Evolutionary conservation across 805 yeast genomes (phyloP).

Genomic region (Ogataea dorogensis): DNA sequence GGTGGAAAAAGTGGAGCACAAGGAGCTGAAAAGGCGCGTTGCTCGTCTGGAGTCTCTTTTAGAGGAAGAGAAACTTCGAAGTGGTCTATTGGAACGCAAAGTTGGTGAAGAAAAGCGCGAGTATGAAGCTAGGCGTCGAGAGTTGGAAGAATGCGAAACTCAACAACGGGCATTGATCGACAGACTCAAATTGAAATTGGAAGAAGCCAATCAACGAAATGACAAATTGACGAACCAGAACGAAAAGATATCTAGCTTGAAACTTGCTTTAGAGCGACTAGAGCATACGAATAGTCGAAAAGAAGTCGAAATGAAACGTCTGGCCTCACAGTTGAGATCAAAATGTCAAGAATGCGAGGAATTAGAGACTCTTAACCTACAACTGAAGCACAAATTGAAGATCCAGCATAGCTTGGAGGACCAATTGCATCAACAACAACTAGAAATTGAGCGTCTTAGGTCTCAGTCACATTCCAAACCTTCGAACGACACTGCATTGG

Average conservation of each 20-base stretch:
- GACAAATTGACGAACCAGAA: conserved; percentile 1
- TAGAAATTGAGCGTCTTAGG: not conserved
- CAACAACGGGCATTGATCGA: conserved; percentile 3
- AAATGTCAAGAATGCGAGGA: conserved; percentile 1
- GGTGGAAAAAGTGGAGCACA: conserved; percentile 11
- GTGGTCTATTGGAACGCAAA: conserved; percentile 7
- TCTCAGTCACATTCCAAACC: not conserved
- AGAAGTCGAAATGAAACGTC: not conserved
- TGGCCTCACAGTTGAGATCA: conserved; percentile 1
- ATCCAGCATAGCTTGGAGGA: not conserved
- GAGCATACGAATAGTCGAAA: not conserved
- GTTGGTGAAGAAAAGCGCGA: conserved; percentile 7
- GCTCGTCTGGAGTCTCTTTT: conserved; percentile 5
- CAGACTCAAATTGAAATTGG: conserved; percentile 1
- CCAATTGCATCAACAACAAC: conserved; percentile 1
- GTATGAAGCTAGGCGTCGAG: conserved; percentile 4
- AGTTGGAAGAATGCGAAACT: conserved; percentile 3
- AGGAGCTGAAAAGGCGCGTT: conserved; percentile 8
- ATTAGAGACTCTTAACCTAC: not conserved
- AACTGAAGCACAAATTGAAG: conserved; percentile 1
- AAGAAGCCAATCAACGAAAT: conserved; percentile 1
- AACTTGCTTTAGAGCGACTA: too few relatives aligned
- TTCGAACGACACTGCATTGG: not conserved
- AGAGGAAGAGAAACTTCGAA: conserved; percentile 7
- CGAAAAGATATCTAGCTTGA: too few relatives aligned